These are phyloP conservation scores for Nepenthes alata DNA, from an alignment of 179 eudicot genomes.

Conservation along the genomic window DNA sequence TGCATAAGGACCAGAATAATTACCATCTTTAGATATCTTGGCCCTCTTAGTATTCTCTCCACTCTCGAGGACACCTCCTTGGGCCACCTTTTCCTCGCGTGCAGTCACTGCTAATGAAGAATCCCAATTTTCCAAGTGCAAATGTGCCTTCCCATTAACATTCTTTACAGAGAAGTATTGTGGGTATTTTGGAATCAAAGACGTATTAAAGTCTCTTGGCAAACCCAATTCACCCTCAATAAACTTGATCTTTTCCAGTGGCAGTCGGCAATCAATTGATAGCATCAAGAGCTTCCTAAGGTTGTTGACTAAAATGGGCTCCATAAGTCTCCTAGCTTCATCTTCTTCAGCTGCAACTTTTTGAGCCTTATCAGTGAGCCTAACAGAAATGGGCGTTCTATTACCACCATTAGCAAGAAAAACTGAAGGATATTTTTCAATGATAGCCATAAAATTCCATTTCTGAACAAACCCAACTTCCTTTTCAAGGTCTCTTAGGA, in stretches of 20 bases:
- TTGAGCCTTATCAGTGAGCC: slow-evolving; percentile 51
- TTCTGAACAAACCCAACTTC: slow-evolving; percentile 85
- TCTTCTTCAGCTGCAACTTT: slow-evolving; percentile 50
- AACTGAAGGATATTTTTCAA: slow-evolving; percentile 71
- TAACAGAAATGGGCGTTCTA: slow-evolving; percentile 42
- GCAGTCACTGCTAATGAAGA: slow-evolving; percentile 63
- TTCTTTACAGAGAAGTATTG: slow-evolving; percentile 52
- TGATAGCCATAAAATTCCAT: slow-evolving; percentile 78
- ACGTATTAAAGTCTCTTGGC: slow-evolving; percentile 46
- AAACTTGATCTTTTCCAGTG: slow-evolving; percentile 53
- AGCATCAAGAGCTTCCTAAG: slow-evolving; percentile 76
- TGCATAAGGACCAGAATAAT: slow-evolving; percentile 61
- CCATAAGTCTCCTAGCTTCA: slow-evolving; percentile 56
- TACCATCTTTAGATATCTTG: slow-evolving; percentile 68
- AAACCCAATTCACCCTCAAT: slow-evolving; percentile 55
- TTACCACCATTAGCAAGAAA: slow-evolving; percentile 60
- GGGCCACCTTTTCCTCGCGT: slow-evolving; percentile 48
- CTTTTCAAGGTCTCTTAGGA: slow-evolving; percentile 79
- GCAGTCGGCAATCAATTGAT: slow-evolving; percentile 71
- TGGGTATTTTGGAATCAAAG: slow-evolving; percentile 50
- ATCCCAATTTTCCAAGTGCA: slow-evolving; percentile 74
- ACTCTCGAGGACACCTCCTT: slow-evolving; percentile 19
- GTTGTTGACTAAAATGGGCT: slow-evolving; percentile 66
- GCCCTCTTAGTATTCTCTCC: slow-evolving; percentile 18
- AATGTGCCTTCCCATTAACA: slow-evolving; percentile 39